phyloP scores from a whole-genome alignment of 108 stramenopile species.

The Nitzschia inconspicua region DNA sequence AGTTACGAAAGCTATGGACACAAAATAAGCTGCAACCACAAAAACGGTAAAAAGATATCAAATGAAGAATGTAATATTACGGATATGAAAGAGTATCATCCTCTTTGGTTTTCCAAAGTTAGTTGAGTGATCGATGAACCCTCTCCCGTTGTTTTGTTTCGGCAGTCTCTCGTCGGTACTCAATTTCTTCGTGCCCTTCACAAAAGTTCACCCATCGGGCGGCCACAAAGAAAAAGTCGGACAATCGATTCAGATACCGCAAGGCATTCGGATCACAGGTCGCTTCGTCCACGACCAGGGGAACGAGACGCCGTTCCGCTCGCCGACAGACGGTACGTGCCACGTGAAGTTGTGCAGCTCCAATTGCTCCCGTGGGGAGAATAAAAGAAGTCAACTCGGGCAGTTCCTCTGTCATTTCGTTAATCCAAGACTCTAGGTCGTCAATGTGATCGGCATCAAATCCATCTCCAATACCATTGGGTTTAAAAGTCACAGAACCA shows the following conservation, averaged over 20 bases:
- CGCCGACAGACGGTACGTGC: constrained; percentile 82
- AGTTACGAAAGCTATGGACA: no score
- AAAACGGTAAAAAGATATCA: no score
- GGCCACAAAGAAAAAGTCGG: constrained; percentile 83
- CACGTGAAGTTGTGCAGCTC: constrained; percentile 70
- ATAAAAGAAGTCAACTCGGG: constrained; percentile 82
- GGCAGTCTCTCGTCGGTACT: constrained; percentile 41
- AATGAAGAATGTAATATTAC: no score
- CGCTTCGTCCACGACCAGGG: constrained; percentile 30
- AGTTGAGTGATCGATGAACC: neutral
- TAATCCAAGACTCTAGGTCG: constrained; percentile 78
- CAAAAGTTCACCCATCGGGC: constrained; percentile 73
- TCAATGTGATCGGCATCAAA: constrained; percentile 54
- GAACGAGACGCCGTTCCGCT: constrained; percentile 70
- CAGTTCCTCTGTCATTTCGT: constrained; percentile 71
- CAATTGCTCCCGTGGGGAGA: constrained; percentile 64
- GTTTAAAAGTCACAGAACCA: constrained; percentile 7
- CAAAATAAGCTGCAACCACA: no score
- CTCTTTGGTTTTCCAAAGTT: no score
- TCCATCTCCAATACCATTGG: constrained; percentile 60
- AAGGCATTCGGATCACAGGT: constrained; percentile 67
- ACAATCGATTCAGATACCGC: constrained; percentile 78
- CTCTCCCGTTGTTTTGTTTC: neutral
- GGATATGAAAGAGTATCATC: no score
- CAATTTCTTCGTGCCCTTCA: constrained; percentile 57